Evolutionary conservation across 139 green algal genomes (phyloP).

Genomic region (Bryopsis sp.): DNA sequence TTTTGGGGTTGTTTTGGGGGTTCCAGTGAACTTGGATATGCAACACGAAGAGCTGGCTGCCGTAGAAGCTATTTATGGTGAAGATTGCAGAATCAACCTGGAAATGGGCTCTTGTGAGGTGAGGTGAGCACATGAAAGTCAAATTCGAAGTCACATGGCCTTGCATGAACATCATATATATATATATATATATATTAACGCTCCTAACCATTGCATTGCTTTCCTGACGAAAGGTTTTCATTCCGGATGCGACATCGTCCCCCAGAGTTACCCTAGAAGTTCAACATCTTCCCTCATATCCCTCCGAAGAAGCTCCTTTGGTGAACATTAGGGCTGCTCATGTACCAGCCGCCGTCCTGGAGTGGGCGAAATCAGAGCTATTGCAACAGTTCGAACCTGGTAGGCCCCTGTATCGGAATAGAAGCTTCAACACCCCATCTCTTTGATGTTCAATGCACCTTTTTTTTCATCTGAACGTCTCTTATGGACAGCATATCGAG

Average conservation of each 20-base stretch:
- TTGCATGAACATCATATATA: not conserved
- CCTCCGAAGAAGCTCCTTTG: conserved; percentile 31
- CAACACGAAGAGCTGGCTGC: conserved; percentile 51
- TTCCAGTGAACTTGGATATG: no score
- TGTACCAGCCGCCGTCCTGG: conserved; percentile 24
- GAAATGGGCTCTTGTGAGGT: not conserved
- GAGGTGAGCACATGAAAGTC: not conserved
- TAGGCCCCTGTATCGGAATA: not conserved
- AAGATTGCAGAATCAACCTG: conserved; percentile 22
- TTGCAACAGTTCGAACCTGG: conserved; percentile 35
- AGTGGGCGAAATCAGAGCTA: conserved; percentile 28
- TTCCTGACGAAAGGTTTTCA: no score
- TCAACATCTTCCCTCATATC: conserved; percentile 49
- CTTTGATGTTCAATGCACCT: no score
- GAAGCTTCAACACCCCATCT: no score
- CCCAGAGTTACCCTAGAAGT: conserved; percentile 27
- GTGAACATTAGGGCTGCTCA: conserved; percentile 35
- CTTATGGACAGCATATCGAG: no score
- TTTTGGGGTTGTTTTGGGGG: no score
- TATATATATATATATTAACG: not conserved
- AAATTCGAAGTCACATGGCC: no score
- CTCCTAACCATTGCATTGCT: no score
- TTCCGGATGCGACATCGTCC: conserved; percentile 22
- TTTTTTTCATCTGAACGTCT: no score
- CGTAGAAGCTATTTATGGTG: conserved; percentile 53